A percentile compares a stretch with the other conserved stretches of the same genome.
These are phyloP conservation scores for Citrus australasica DNA, from an alignment of 345 rosid species.

Conservation along the genomic window DNA sequence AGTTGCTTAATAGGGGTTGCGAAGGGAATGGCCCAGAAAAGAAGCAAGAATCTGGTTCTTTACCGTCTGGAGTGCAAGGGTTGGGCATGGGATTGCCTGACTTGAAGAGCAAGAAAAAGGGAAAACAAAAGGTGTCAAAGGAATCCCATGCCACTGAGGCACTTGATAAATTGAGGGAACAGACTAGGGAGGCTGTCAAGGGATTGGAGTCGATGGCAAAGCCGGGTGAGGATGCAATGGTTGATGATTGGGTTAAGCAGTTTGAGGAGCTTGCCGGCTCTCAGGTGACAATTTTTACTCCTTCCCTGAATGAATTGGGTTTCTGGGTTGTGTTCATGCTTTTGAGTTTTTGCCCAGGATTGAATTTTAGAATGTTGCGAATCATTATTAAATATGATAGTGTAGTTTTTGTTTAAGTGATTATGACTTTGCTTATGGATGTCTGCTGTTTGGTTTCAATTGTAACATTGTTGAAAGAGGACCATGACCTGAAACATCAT, in stretches of 20 bases:
- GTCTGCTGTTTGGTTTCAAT: background rate
- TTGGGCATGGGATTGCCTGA: slow-evolving; percentile 95
- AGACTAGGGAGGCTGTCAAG: slow-evolving; percentile 78
- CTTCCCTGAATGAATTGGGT: background rate
- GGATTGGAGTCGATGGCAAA: slow-evolving; percentile 74
- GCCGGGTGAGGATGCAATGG: slow-evolving; percentile 56
- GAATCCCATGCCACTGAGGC: slow-evolving; percentile 79
- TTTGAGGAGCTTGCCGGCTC: slow-evolving; percentile 85
- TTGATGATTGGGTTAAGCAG: slow-evolving; percentile 96
- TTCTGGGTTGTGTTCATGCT: background rate
- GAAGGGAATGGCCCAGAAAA: slow-evolving; percentile 34
- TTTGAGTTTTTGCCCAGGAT: background rate
- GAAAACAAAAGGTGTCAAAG: slow-evolving; percentile 58
- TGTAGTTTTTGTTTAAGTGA: background rate
- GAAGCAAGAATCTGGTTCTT: slow-evolving; percentile 34
- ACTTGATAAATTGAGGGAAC: slow-evolving; percentile 80
- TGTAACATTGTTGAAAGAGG: background rate
- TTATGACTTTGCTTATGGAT: background rate
- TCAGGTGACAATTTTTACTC: slow-evolving; percentile 46
- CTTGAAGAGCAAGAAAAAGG: slow-evolving; percentile 79
- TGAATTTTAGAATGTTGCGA: background rate
- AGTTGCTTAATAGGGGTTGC: slow-evolving; percentile 37
- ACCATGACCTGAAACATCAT: background rate
- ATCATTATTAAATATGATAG: background rate
- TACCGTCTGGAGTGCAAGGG: slow-evolving; percentile 71